phyloP scores from a whole-genome alignment of 106 monocot genomes.

The Phalaenopsis equestris region DNA sequence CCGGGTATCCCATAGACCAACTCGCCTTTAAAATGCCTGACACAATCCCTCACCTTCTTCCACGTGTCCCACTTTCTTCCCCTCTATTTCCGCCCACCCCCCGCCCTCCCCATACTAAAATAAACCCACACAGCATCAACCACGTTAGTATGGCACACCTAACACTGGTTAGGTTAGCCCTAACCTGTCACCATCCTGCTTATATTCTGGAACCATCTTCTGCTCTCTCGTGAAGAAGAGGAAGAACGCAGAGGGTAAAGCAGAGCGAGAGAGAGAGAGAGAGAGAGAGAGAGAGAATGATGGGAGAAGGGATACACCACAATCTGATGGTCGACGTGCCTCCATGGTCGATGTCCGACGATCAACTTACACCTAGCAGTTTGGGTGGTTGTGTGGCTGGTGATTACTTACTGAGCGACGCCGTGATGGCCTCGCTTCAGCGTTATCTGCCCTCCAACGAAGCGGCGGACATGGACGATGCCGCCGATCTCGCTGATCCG shows the following conservation, averaged over 20 bases:
- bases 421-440: slow-evolving; percentile 25
- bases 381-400: background rate
- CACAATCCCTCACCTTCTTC: background rate
- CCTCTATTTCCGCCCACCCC: background rate
- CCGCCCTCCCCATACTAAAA: background rate
- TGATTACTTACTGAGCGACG: slow-evolving; percentile 7
- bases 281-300: background rate
- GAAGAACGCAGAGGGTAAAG: background rate
- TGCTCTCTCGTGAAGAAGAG: background rate
- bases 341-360: slow-evolving; percentile 29
- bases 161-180: slow-evolving; percentile 24
- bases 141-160: background rate
- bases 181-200: slow-evolving; percentile 1
- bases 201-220: slow-evolving; percentile 16
- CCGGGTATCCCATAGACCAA: background rate
- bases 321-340: slow-evolving; percentile 38
- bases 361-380: slow-evolving; percentile 1
- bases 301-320: slow-evolving; percentile 20
- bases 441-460: slow-evolving; percentile 18
- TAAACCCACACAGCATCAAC: background rate
- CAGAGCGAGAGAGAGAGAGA: background rate
- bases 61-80: slow-evolving; percentile 3
- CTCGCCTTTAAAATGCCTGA: background rate
- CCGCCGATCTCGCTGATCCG: slow-evolving; percentile 6
- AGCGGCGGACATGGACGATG: slow-evolving; percentile 2